Percentiles rank a stretch among this genome's conserved stretches.
Evolutionary conservation across 2,329 filamentous ascomycete genomes (phyloP).

Genomic region (Fusarium mexicanum): DNA sequence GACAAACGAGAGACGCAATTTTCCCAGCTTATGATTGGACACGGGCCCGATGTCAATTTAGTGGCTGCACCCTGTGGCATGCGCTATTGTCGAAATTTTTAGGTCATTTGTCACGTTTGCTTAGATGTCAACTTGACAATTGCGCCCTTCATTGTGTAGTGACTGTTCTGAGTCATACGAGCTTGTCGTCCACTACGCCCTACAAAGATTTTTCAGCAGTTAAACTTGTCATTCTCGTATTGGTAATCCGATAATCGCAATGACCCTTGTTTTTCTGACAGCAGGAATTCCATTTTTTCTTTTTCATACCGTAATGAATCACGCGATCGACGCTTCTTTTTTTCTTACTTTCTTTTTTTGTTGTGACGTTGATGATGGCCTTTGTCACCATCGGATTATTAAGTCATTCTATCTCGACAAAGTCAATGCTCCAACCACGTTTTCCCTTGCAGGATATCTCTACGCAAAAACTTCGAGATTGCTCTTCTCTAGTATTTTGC

Average conservation of each 20-base stretch:
- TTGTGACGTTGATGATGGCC: not conserved
- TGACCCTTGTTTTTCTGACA: not conserved
- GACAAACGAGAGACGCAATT: not conserved
- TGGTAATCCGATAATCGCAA: not conserved
- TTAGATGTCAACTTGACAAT: not conserved
- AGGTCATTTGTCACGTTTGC: not conserved
- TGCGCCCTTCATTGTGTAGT: not conserved
- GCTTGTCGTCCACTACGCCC: not conserved
- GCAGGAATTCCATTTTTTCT: not conserved
- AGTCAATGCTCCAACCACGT: conserved; percentile 33
- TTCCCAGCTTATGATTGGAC: not conserved
- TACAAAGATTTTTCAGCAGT: not conserved
- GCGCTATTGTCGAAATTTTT: not conserved
- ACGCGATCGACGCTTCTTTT: not conserved
- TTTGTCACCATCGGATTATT: not conserved
- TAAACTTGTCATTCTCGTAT: not conserved
- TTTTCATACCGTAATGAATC: not conserved
- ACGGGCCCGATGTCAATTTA: not conserved
- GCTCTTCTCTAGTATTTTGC: not conserved
- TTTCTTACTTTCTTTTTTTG: not conserved
- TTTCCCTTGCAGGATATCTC: conserved; percentile 28
- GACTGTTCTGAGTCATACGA: not conserved
- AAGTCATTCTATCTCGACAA: conserved; percentile 27
- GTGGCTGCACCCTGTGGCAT: not conserved
- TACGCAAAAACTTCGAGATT: conserved; percentile 15